Evolutionary conservation across 176 grass and related monocot species (phyloP), one percentile per base, ranked within the genome.

Genomic region (Eleusine coracana): DNA sequence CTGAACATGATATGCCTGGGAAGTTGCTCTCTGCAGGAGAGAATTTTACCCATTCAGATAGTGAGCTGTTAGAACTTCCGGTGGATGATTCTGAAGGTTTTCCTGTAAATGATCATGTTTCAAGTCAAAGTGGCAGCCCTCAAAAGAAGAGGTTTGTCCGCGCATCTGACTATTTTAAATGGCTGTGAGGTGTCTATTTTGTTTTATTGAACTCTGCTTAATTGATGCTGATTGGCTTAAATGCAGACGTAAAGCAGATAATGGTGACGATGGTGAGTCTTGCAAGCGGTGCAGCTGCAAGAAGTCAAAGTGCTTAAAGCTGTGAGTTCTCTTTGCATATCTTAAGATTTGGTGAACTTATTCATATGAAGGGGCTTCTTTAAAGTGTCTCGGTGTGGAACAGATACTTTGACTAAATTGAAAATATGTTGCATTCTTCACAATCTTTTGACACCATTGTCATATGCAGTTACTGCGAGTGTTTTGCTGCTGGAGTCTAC

Each of bases 281-380:
- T 99, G 96, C 89, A 99, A 99, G 81, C 89, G 93, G 39, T 99
- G 96, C 85, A 99, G 94, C 80, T 99, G 96, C 77, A 99, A 99
- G 86, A 99, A 99, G 70, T 99, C 96, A 54, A 99, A 99, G 86
- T 99, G 96, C 85, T 85, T 99, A 77, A 99, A 99, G 90, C 87
- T 99, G 96, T 99, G 68, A 74, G 93, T 76, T 27, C 20, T 75
- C 73, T 69, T 90, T 70, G 10, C 21, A 29, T 40, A 29, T 21
- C 39, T 63, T 86, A 66, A 50, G 5, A 86, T 78, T 38, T 38
- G 51, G 4, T 86, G 46, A 50, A 42, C 29, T 16, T 67, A 41
- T 10, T 68, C 77, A 66, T 25, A 58, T 17, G 16, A 38, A 75
- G 16, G 46, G 46, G 0, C 36, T 62, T 17, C 31, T 81, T 50